Base-by-base conservation (phyloP, 257 asterid species). In the Penstemon barbatus region DNA sequence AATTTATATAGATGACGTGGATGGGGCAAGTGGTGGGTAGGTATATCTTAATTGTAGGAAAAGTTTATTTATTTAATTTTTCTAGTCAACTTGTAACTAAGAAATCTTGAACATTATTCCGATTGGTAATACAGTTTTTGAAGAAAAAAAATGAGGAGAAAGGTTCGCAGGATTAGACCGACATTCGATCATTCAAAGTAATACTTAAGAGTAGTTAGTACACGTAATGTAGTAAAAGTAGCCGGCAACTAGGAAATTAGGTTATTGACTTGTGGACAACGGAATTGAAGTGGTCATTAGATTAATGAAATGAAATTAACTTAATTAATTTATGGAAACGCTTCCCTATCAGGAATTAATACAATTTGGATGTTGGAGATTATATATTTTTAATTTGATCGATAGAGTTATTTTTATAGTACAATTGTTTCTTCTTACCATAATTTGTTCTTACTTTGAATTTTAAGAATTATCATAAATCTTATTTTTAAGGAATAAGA, bases 51-150 rank as follows among this genome's bases (percentile, higher is more conserved):
- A 25, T 25, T 25, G 33, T 25, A 25, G 33, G 33, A 25, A 25
- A 25, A 25, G 33, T 1, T 25, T 1, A 25, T 25, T 25, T 61
- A 59, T 63, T 51, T 11, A 69, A 64, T 25, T 19, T 59, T 58
- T 53, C 64, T 52, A 78, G 82, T 78, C 82, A 73, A 59, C 53
- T 57, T 6, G 33, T 3, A 62, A 57, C 6, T 41, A 12, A 12
- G 13, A 51, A 77, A 68, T 2, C 36, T 68, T 67, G 74, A 63
- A 61, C n/a, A 43, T 50, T 40, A 0, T 15, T 9, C 57, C 49
- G 5, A 25, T 19, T 1, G n/a, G 18, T 38, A 42, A 48, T 57
- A 39, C 19, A 46, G 40, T 45, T 3, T 5, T n/a, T 58, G 64
- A 41, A 6, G 19, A 5, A 8, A 15, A 36, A 52, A 25, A 36